These are phyloP conservation scores for Lodderomyces jiufengensis DNA, from an alignment of 1,139 yeast species.

Conservation along the genomic window DNA sequence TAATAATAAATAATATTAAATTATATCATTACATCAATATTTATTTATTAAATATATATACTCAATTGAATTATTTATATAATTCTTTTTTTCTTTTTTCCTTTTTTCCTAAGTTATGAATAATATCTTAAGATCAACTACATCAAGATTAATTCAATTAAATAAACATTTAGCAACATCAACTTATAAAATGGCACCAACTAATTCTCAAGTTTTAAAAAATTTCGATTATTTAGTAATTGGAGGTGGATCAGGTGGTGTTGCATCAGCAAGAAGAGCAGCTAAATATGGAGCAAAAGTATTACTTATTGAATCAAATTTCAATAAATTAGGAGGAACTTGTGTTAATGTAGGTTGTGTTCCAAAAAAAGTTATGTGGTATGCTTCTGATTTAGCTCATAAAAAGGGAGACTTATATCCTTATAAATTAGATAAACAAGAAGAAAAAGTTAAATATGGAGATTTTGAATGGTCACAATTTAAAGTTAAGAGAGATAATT, in stretches of 20 bases:
- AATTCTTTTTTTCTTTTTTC: slow-evolving; percentile 1
- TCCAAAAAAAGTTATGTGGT: slow-evolving; percentile 99
- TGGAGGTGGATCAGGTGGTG: slow-evolving; percentile 99
- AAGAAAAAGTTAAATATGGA: slow-evolving; percentile 44
- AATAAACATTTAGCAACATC: slow-evolving; percentile 14
- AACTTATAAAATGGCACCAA: slow-evolving; percentile 48
- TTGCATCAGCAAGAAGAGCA: slow-evolving; percentile 95
- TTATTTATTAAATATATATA: too few relatives aligned
- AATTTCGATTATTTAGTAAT: slow-evolving; percentile 90
- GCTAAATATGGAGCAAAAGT: slow-evolving; percentile 91
- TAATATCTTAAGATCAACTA: slow-evolving; percentile 8
- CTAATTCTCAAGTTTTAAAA: slow-evolving; percentile 24
- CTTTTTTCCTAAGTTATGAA: slow-evolving; percentile 6
- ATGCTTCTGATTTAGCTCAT: slow-evolving; percentile 85
- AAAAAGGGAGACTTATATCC: slow-evolving; percentile 69
- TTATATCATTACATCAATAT: too few relatives aligned
- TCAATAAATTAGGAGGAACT: slow-evolving; percentile 80
- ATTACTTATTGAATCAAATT: slow-evolving; percentile 72
- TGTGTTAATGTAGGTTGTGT: slow-evolving; percentile 99
- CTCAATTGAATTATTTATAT: too few relatives aligned
- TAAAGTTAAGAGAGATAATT: slow-evolving; percentile 89
- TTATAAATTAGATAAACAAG: slow-evolving; percentile 63
- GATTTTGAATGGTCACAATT: slow-evolving; percentile 77
- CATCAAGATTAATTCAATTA: slow-evolving; percentile 25
- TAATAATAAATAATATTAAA: too few relatives aligned